Conservation (phyloP, 148 eudicot species). For the Euryodendron excelsum region DNA sequence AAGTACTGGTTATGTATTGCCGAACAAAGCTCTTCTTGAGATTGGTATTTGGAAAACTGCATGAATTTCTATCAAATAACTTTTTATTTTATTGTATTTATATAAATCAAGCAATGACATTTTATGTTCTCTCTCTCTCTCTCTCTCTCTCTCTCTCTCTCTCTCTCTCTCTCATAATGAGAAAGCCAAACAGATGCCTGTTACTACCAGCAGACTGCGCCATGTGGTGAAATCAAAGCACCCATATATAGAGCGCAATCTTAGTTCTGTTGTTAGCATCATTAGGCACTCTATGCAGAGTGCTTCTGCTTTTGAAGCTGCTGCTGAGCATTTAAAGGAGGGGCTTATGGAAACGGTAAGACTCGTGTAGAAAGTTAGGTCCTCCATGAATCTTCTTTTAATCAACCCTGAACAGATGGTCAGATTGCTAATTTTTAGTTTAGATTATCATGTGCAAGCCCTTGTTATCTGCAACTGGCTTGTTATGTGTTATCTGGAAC, state of each 20-base stretch:
- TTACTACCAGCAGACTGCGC: conserved; percentile 61
- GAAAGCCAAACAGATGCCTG: conserved; percentile 98
- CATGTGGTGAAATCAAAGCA: conserved; percentile 65
- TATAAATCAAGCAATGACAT: not conserved
- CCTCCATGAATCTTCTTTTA: not conserved
- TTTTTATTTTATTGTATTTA: not conserved
- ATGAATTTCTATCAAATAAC: not conserved
- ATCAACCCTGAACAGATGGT: not conserved
- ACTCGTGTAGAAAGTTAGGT: not conserved
- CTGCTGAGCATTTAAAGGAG: conserved; percentile 62
- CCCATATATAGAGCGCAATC: conserved; percentile 85
- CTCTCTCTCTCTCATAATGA: conserved; percentile 2
- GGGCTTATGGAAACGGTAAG: conserved; percentile 50
- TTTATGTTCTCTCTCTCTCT: conserved; percentile 17
- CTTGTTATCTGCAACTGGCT: not conserved
- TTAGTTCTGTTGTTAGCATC: conserved; percentile 68
- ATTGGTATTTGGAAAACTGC: conserved; percentile 50
- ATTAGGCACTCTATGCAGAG: conserved; percentile 72
- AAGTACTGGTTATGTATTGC: conserved; percentile 95
- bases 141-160: not conserved
- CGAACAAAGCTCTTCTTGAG: conserved; percentile 83
- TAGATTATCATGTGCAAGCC: not conserved
- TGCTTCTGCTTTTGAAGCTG: conserved; percentile 73
- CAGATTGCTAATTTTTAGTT: not conserved
- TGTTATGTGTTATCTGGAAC: not conserved